These are phyloP conservation scores for Tulasnella sp. DNA, from an alignment of 768 basidiomycete species.

Conservation along the genomic window DNA sequence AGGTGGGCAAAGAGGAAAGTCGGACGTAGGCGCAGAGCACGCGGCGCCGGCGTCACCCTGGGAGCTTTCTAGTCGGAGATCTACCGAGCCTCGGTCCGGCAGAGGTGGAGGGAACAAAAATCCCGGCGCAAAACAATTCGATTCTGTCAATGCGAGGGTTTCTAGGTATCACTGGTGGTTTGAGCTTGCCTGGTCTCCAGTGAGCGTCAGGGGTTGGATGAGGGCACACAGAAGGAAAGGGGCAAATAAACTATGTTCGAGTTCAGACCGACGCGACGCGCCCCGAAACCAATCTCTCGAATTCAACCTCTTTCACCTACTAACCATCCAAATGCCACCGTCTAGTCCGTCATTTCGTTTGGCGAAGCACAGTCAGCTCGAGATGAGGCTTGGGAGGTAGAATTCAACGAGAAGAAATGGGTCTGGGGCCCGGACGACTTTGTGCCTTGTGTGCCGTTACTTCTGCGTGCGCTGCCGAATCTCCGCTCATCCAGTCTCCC, in stretches of 20 bases:
- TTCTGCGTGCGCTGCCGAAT: too few species aligned
- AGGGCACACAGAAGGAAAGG: not conserved
- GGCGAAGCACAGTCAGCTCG: slow-evolving; percentile 57
- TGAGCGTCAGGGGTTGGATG: not conserved
- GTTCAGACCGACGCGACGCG: slow-evolving; percentile 13
- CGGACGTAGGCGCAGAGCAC: too few species aligned
- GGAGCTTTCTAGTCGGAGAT: too few species aligned
- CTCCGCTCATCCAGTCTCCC: too few species aligned
- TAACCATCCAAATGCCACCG: slow-evolving; percentile 1
- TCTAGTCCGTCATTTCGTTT: slow-evolving; percentile 36
- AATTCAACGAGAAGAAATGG: slow-evolving; percentile 98
- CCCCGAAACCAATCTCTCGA: not conserved
- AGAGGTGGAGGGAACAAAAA: too few species aligned
- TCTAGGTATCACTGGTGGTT: too few species aligned
- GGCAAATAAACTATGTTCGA: slow-evolving; percentile 5
- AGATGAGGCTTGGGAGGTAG: slow-evolving; percentile 83
- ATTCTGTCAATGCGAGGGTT: too few species aligned
- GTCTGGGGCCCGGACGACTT: slow-evolving; percentile 94
- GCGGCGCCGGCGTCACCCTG: too few species aligned
- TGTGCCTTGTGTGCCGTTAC: too few species aligned
- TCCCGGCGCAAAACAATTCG: too few species aligned
- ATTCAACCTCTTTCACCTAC: slow-evolving; percentile 2
- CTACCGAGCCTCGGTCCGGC: too few species aligned
- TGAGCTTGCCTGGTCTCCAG: not conserved
- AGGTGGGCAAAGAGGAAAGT: too few species aligned